Evolutionary conservation across 2,329 filamentous ascomycete genomes (phyloP).

Genomic region (Saccharata proteae): DNA sequence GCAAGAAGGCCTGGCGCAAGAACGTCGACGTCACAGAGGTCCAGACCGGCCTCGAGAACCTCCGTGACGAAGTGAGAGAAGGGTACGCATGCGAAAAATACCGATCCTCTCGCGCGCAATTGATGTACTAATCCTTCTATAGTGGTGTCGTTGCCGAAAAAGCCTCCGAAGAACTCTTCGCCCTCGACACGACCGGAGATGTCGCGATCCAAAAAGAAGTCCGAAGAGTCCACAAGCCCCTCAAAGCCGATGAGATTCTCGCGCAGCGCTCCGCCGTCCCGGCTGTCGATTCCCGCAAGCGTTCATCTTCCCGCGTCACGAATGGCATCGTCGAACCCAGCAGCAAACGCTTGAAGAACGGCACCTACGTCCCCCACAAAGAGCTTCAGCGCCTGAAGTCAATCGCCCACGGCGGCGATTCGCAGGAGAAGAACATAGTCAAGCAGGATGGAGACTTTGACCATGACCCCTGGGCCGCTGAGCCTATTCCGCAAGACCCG

Average conservation of each 20-base stretch:
- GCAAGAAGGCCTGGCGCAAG: constrained; percentile 98
- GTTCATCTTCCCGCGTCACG: constrained; percentile 53
- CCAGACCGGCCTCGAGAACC: constrained; percentile 65
- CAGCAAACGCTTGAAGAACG: constrained; percentile 64
- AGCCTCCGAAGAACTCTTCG: constrained; percentile 71
- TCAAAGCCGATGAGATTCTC: constrained; percentile 89
- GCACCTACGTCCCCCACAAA: constrained; percentile 64
- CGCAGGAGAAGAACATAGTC: constrained; percentile 34
- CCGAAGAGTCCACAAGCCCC: constrained; percentile 58
- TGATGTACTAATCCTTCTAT: constrained; percentile 13
- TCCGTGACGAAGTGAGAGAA: constrained; percentile 82
- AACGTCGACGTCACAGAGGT: constrained; percentile 91
- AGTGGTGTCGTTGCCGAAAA: constrained; percentile 83
- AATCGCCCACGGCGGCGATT: constrained; percentile 61
- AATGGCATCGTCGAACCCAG: constrained; percentile 57
- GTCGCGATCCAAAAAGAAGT: constrained; percentile 51
- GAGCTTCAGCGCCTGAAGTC: constrained; percentile 68
- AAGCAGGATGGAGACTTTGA: constrained; percentile 44
- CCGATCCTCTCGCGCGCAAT: constrained; percentile 1
- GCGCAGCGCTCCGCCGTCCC: constrained; percentile 71
- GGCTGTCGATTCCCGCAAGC: constrained; percentile 67
- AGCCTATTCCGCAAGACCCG: constrained; percentile 37
- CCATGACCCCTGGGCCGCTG: constrained; percentile 70
- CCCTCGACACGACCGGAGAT: constrained; percentile 65
- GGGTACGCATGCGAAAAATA: constrained; percentile 44